Conservation (phyloP, 1,139 yeast species). For the Debaryomycetaceae sp. region DNA sequence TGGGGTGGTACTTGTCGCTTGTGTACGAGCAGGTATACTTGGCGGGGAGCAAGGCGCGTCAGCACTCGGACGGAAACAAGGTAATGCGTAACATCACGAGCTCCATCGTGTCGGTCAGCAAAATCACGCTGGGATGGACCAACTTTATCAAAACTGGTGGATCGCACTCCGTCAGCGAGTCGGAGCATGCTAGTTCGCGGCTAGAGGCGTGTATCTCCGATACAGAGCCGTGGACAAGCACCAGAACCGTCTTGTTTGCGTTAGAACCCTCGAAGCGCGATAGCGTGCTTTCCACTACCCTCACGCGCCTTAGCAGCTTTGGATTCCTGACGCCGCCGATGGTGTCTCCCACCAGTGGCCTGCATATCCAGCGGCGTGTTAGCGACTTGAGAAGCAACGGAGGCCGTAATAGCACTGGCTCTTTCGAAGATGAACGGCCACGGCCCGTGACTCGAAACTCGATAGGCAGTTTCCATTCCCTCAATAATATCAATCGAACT, state of each 20-base stretch:
- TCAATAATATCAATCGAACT: constrained; percentile 30
- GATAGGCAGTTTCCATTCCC: constrained; percentile 29
- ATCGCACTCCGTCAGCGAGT: constrained; percentile 4
- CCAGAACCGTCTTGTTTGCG: constrained; percentile 50
- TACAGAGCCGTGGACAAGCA: constrained; percentile 51
- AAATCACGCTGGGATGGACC: constrained; percentile 33
- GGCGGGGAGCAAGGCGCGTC: constrained; percentile 18
- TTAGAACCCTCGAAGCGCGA: constrained; percentile 32
- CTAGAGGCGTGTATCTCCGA: constrained; percentile 18
- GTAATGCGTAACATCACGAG: constrained; percentile 27
- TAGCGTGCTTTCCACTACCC: constrained; percentile 26
- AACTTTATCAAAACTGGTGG: constrained; percentile 11
- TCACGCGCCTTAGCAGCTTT: too few relatives aligned
- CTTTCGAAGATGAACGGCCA: constrained; percentile 2
- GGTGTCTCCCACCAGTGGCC: not conserved
- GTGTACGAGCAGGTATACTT: constrained; percentile 58
- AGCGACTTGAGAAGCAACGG: constrained; percentile 29
- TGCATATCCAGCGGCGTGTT: constrained; percentile 30
- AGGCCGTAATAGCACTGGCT: constrained; percentile 14
- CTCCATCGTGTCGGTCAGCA: constrained; percentile 34
- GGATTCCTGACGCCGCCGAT: too few relatives aligned
- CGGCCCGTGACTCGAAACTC: constrained; percentile 16
- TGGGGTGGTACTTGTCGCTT: constrained; percentile 70
- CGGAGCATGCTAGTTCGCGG: constrained; percentile 7
- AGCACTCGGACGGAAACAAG: constrained; percentile 15